Evolutionary conservation across 2,329 filamentous ascomycete genomes (phyloP), one percentile per base, ranked within the genome.

Genomic region (Stemphylium beticola): DNA sequence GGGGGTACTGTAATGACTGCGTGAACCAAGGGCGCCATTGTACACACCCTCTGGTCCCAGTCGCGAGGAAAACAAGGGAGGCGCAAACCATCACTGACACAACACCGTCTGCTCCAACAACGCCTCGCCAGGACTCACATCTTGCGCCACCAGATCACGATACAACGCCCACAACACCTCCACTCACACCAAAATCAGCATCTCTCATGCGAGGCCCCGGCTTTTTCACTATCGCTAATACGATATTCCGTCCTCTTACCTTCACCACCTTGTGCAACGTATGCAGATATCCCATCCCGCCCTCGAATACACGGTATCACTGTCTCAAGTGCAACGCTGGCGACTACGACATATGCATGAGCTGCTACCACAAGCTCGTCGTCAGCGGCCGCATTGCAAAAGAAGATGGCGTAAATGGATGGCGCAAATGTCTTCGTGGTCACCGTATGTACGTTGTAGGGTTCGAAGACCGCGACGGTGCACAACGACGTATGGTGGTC

Each of bases 1-100:
- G 93, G 93, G 93, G 93, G 0, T 97, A 91, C 72, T 98, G 93
- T 76, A 92, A 93, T 65, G 79, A 83, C 56, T 98, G 93, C 62
- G 91, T 96, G 26, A 93, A 93, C 55, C 87, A 88, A 72, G 92
- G 91, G 14, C 83, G 83, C 55, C 89, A 87, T 55, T 98, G 93
- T 75, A 90, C 87, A 0, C 93, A 98, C 69, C 82, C 89, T 6
- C 81, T 98, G 0, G 79, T 96, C 0, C 91, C 93, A 0, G 79
- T 96, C 39, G 85, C 87, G 0, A 88, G 92, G 62, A 81, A 84
- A 54, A 62, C 55, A 41, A 69, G 59, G 60, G 57, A 69, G 49
- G 11, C 24, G 12, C 52, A 42, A 4, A 37, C 51, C 18, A 26
- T 22, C 22, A 54, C 54, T 9, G 48, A 58, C 17, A 44, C 57